Conservation (phyloP, 2,329 filamentous ascomycete species). For the Aspergillus alliaceus region DNA sequence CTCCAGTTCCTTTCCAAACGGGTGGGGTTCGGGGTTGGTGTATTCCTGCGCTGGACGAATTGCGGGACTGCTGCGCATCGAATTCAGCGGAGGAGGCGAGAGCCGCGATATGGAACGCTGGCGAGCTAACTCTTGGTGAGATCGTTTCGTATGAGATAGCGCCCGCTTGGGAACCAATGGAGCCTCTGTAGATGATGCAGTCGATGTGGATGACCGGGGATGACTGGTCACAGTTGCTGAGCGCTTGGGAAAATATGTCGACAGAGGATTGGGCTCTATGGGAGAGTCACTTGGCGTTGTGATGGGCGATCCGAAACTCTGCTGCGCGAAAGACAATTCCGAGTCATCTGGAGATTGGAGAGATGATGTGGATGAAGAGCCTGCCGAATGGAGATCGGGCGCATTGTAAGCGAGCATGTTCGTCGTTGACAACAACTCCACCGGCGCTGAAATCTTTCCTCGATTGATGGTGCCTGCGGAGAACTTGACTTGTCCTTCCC, state of each 20-base stretch:
- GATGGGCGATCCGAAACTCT: constrained; percentile 52
- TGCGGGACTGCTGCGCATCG: constrained; percentile 34
- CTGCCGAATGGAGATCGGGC: constrained; percentile 66
- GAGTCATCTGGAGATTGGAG: constrained; percentile 69
- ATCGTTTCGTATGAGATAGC: constrained; percentile 85
- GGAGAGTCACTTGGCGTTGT: constrained; percentile 50
- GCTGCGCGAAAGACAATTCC: constrained; percentile 51
- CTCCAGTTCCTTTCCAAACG: constrained; percentile 85
- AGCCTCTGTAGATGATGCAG: constrained; percentile 51
- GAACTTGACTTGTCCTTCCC: constrained; percentile 46
- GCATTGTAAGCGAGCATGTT: constrained; percentile 96
- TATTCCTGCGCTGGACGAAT: constrained; percentile 38
- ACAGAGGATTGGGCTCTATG: constrained; percentile 56
- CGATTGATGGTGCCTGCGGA: constrained; percentile 47
- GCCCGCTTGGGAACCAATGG: constrained; percentile 76
- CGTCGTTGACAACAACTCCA: constrained; percentile 87
- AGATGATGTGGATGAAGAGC: constrained; percentile 52
- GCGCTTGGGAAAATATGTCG: constrained; percentile 66
- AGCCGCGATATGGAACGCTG: constrained; percentile 62
- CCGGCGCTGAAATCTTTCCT: constrained; percentile 73
- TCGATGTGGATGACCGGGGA: constrained; percentile 46
- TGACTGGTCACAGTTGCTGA: constrained; percentile 66
- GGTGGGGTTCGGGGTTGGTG: constrained; percentile 53
- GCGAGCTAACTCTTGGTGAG: constrained; percentile 72
- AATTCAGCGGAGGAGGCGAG: constrained; percentile 42